phyloP scores from a whole-genome alignment of 1,284 basidiomycete species.

The Cryptococcus sp. region DNA sequence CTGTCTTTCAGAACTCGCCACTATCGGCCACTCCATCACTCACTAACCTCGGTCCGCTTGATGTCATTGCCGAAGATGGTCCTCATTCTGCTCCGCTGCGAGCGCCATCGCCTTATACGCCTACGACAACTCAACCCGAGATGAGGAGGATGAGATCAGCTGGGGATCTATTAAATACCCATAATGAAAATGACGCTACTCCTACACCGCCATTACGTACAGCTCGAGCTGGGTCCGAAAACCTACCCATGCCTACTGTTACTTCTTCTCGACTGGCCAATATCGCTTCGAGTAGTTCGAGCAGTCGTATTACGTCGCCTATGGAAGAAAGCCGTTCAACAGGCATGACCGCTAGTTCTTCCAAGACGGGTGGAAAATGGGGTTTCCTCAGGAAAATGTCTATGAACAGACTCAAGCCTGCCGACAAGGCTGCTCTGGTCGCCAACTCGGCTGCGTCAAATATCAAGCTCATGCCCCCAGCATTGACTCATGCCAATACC shows the following conservation, averaged over 20 bases:
- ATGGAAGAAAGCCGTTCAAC: not conserved
- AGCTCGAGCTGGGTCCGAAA: not conserved
- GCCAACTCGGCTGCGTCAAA: slow-evolving; percentile 34
- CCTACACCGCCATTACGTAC: slow-evolving; percentile 24
- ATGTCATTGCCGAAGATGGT: slow-evolving; percentile 26
- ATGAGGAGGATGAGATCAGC: slow-evolving; percentile 69
- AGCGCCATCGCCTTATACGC: not conserved
- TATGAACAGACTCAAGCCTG: slow-evolving; percentile 64
- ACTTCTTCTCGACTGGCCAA: slow-evolving; percentile 45
- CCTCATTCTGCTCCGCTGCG: slow-evolving; percentile 19
- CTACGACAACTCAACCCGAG: slow-evolving; percentile 3
- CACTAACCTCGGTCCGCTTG: slow-evolving; percentile 12
- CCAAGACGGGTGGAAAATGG: slow-evolving; percentile 64
- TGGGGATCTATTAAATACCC: slow-evolving; percentile 58
- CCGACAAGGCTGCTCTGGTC: slow-evolving; percentile 20
- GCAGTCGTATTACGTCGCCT: not conserved
- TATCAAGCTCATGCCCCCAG: slow-evolving; percentile 27
- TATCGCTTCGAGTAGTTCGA: not conserved
- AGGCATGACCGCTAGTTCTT: slow-evolving; percentile 14
- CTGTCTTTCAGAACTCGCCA: slow-evolving; percentile 6
- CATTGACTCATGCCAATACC: slow-evolving; percentile 27
- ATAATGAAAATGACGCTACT: slow-evolving; percentile 6
- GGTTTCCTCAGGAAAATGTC: slow-evolving; percentile 96
- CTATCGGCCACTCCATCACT: slow-evolving; percentile 19
- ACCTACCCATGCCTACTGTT: slow-evolving; percentile 64